Base-by-base conservation (phyloP, 768 basidiomycete genomes). In the Mycena kentingensis region DNA sequence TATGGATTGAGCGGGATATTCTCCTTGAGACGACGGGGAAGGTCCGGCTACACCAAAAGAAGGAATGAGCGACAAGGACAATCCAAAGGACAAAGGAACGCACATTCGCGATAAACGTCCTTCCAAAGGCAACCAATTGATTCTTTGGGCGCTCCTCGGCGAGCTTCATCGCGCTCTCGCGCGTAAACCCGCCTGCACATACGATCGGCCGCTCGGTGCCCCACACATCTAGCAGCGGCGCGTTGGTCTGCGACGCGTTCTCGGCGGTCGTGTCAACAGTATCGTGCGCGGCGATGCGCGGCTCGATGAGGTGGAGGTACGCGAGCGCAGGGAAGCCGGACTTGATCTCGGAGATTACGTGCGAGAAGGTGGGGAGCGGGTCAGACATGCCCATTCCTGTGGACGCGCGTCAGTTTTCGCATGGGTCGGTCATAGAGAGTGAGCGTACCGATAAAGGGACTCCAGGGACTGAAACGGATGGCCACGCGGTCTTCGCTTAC, bases 401-500 rank as follows among this genome's bases (percentile, higher is more conserved):
- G 27, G 63, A 63, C 22, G 61, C 56, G 21, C 63, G 39, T 43
- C 64, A 65, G 10, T 67, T 37, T 59, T 68, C 67, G 24, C 22
- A n/a, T 19, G 27, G 22, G 11, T 22, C 10, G 6, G n/a, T 8
- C 22, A 8, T 11, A 6, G 18, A 64, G 58, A 7, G 67, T 53
- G 8, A 51, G 45, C n/a, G 43, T 16, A 58, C 70, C 66, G 69
- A 67, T 60, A 52, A 60, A 65, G n/a, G 49, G 48, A 47, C 56
- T 62, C 71, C 68, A 77, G 7, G 71, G 76, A 47, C 67, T 68
- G 19, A 79, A 39, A 1, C 76, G 72, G 35, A 80, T 65, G 2
- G 67, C 75, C 10, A 70, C 67, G 13, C 67, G 67, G n/a, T 75
- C 70, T 25, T 67, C 58, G 3, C 80, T 78, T 29, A 81, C 68